Percentiles rank a stretch among this genome's conserved stretches.
These are phyloP conservation scores for Tillandsia leiboldiana DNA, from an alignment of 176 grass and related monocot species.

Conservation along the genomic window DNA sequence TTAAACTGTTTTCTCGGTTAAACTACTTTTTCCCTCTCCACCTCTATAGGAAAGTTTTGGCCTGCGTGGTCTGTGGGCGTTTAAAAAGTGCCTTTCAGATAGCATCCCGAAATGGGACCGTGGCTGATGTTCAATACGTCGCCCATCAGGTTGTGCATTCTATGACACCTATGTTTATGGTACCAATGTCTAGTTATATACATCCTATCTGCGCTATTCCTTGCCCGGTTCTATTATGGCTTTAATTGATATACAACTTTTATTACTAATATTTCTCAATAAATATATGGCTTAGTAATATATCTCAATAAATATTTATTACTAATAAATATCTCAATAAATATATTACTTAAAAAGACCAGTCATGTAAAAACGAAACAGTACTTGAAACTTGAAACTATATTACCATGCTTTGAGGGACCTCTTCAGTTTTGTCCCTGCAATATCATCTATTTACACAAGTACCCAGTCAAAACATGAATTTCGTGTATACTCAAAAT, in stretches of 20 bases:
- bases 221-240: not conserved
- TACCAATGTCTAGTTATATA: not conserved
- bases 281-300: not conserved
- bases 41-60: conserved; percentile 76
- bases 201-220: not conserved
- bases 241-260: not conserved
- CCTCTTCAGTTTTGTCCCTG: too few species aligned
- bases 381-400: too few species aligned
- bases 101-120: conserved; percentile 89
- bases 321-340: not conserved
- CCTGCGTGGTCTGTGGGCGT: conserved; percentile 74
- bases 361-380: too few species aligned
- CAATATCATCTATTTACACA: too few species aligned
- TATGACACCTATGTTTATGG: not conserved
- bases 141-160: conserved; percentile 68
- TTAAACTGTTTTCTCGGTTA: too few species aligned
- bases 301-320: not conserved
- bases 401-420: too few species aligned
- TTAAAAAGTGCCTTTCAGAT: conserved; percentile 95
- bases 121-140: conserved; percentile 98
- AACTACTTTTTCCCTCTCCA: not conserved
- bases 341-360: too few species aligned
- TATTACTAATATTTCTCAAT: not conserved
- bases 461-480: too few species aligned
- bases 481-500: too few species aligned